Evolutionary conservation across 352 stramenopile species (phyloP).

Genomic region (Paralagenidium karlingii): DNA sequence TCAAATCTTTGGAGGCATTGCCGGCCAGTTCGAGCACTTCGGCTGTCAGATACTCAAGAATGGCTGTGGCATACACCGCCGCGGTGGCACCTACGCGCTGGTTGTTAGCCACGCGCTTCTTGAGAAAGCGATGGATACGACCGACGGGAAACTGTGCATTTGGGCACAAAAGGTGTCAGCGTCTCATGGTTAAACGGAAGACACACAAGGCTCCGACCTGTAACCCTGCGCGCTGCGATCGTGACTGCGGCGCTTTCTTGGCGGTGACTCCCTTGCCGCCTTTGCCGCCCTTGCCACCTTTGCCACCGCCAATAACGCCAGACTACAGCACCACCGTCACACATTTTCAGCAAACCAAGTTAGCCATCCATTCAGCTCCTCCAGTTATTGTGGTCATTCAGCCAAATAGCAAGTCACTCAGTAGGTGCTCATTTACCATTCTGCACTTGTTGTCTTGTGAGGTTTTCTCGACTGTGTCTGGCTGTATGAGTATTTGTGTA

Average conservation of each 20-base stretch:
- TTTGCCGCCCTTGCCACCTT: constrained; percentile 97
- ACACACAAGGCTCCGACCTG: constrained; percentile 46
- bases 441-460: no score
- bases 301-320: constrained; percentile 85
- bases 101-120: constrained; percentile 96
- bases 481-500: no score
- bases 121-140: constrained; percentile 99
- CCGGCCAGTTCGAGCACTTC: constrained; percentile 99
- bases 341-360: no score
- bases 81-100: constrained; percentile 98
- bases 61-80: constrained; percentile 99
- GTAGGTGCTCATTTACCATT: no score
- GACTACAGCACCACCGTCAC: no score
- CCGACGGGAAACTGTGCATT: constrained; percentile 94
- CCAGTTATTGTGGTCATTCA: no score
- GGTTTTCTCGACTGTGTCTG: no score
- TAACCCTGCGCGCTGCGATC: constrained; percentile 96
- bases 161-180: constrained; percentile 2
- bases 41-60: constrained; percentile 99
- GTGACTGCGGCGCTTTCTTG: constrained; percentile 98
- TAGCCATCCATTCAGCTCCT: no score
- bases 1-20: constrained; percentile 95
- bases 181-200: neutral
- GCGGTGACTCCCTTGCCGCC: constrained; percentile 97
- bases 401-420: no score